These are phyloP conservation scores for Paracamarosporium sp. DNA, from an alignment of 2,329 filamentous ascomycete genomes.

Conservation along the genomic window DNA sequence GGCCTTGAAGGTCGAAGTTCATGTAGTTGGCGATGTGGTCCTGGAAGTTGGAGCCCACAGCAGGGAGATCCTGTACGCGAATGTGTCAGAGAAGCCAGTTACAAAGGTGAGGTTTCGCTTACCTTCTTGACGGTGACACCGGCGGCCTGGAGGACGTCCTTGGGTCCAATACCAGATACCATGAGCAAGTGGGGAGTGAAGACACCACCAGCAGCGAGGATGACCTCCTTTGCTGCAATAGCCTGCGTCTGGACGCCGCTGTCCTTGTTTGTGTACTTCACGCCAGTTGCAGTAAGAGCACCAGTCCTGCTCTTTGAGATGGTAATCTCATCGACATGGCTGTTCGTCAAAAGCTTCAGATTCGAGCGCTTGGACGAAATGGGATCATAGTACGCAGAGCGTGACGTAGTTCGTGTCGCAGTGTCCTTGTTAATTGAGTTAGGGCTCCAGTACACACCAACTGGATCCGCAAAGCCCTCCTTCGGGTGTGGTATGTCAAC, in stretches of 20 bases:
- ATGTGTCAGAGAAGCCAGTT: not conserved
- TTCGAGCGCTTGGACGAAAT: slow-evolving; percentile 20
- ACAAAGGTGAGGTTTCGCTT: not conserved
- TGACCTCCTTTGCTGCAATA: slow-evolving; percentile 56
- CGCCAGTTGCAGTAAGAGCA: slow-evolving; percentile 3
- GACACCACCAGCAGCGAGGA: slow-evolving; percentile 65
- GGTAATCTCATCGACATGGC: slow-evolving; percentile 32
- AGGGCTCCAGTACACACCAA: not conserved
- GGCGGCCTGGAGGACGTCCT: slow-evolving; percentile 26
- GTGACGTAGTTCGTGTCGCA: not conserved
- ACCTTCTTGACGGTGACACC: slow-evolving; percentile 26
- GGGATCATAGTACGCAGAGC: not conserved
- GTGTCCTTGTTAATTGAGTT: not conserved
- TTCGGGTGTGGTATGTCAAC: slow-evolving; percentile 18
- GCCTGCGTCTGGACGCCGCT: slow-evolving; percentile 8
- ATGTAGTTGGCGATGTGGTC: slow-evolving; percentile 34
- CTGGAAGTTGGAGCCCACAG: slow-evolving; percentile 43
- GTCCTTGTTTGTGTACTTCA: slow-evolving; percentile 10
- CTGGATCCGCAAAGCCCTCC: slow-evolving; percentile 15
- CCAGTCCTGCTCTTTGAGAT: slow-evolving; percentile 16
- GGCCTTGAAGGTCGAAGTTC: not conserved
- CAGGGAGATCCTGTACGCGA: slow-evolving; percentile 25
- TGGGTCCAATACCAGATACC: slow-evolving; percentile 38
- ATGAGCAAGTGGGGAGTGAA: slow-evolving; percentile 62
- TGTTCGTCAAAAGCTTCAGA: slow-evolving; percentile 27